phyloP scores from a whole-genome alignment of 2,329 filamentous ascomycete species.

The Monilinia fructigena region DNA sequence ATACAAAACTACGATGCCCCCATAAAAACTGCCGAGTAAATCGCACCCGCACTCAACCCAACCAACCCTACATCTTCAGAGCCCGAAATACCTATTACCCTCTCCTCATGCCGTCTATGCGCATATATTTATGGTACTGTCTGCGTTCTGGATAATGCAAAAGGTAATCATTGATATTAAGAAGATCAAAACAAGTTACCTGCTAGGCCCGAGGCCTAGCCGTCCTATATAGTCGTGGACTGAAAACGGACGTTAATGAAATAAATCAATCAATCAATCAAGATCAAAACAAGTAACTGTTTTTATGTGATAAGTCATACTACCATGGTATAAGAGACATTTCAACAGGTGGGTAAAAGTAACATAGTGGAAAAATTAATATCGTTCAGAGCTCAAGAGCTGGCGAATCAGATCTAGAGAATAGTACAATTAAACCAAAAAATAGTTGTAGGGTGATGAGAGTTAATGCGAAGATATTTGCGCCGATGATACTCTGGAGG shows the following conservation, averaged over 20 bases:
- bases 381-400: background rate
- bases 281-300: background rate
- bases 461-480: too few species aligned
- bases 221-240: too few species aligned
- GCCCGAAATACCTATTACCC: background rate
- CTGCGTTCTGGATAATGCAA: background rate
- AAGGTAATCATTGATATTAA: background rate
- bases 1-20: background rate
- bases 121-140: background rate
- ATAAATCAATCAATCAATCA: too few species aligned
- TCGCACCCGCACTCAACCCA: background rate
- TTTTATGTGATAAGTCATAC: background rate
- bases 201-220: too few species aligned
- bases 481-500: background rate
- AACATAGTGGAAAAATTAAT: background rate
- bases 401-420: background rate
- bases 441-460: background rate
- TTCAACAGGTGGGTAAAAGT: background rate
- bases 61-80: background rate
- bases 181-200: background rate
- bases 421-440: background rate
- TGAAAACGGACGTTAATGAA: too few species aligned
- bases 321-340: background rate
- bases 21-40: background rate
- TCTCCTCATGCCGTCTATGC: background rate